Conservation (phyloP, 164 flowering plant genomes). For the Vitis rotundifolia region DNA sequence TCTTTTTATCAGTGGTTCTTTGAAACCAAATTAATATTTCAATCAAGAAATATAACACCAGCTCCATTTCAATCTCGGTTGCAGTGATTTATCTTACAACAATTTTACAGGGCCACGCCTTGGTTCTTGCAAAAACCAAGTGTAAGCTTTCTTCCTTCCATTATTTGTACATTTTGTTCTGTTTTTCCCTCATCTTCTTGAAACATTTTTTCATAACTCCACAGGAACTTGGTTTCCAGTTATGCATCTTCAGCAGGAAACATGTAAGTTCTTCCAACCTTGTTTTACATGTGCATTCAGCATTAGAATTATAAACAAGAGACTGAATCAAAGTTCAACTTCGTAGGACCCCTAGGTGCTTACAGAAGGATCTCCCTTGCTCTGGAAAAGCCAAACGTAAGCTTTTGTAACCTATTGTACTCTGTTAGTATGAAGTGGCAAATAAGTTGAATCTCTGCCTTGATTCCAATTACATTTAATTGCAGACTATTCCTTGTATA, state of each 20-base stretch:
- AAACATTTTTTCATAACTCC: background rate
- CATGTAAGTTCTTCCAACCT: slow-evolving; percentile 34
- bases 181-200: background rate
- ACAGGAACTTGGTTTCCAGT: slow-evolving; percentile 60
- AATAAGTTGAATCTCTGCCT: background rate
- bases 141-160: slow-evolving; percentile 40
- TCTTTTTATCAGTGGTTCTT: background rate
- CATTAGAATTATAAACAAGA: background rate
- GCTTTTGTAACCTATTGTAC: slow-evolving; percentile 9
- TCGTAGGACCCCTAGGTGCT: slow-evolving; percentile 54
- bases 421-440: background rate
- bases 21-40: no score
- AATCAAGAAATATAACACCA: background rate
- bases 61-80: slow-evolving; percentile 8
- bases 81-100: slow-evolving; percentile 83
- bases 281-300: background rate
- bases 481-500: slow-evolving; percentile 62
- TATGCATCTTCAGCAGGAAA: slow-evolving; percentile 30
- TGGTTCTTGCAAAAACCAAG: slow-evolving; percentile 29
- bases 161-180: background rate
- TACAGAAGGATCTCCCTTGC: slow-evolving; percentile 67
- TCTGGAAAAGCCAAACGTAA: slow-evolving; percentile 42
- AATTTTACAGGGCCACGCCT: slow-evolving; percentile 41
- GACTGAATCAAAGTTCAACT: background rate
- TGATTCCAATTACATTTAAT: background rate